Percentiles rank a stretch among this genome's conserved stretches.
Evolutionary conservation across 768 basidiomycete species (phyloP).

Genomic region (Kwoniella botswanensis): DNA sequence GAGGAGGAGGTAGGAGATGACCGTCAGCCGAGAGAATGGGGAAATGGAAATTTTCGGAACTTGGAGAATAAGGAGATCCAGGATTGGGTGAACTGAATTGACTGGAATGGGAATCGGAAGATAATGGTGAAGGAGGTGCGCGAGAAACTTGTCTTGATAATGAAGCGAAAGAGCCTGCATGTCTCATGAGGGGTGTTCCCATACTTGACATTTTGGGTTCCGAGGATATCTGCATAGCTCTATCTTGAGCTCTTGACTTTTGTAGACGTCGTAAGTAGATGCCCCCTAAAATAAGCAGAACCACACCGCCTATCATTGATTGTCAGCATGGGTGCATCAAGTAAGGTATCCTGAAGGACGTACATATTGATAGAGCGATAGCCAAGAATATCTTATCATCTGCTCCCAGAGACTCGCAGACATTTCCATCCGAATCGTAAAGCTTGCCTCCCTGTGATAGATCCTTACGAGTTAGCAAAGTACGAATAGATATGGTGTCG

Average conservation of each 20-base stretch:
- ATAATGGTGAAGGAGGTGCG: slow-evolving; percentile 20
- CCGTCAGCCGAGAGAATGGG: slow-evolving; percentile 52
- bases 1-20: slow-evolving; percentile 43
- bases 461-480: too few species aligned
- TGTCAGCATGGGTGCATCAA: background rate
- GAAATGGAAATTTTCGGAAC: slow-evolving; percentile 45
- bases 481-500: background rate
- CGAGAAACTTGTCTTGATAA: slow-evolving; percentile 14
- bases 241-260: slow-evolving; percentile 11
- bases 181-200: slow-evolving; percentile 26
- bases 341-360: background rate
- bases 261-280: slow-evolving; percentile 15
- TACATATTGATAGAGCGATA: slow-evolving; percentile 30
- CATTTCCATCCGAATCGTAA: slow-evolving; percentile 36
- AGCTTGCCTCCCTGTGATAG: slow-evolving; percentile 26
- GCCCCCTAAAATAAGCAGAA: slow-evolving; percentile 18
- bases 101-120: slow-evolving; percentile 18
- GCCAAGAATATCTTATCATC: slow-evolving; percentile 37
- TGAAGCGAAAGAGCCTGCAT: slow-evolving; percentile 8
- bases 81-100: slow-evolving; percentile 18
- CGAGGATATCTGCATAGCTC: slow-evolving; percentile 1
- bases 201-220: slow-evolving; percentile 32
- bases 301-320: slow-evolving; percentile 18
- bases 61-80: slow-evolving; percentile 38
- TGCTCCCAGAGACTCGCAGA: slow-evolving; percentile 24